phyloP scores from a whole-genome alignment of 345 rosid species.

The Euphorbia pulcherrima region DNA sequence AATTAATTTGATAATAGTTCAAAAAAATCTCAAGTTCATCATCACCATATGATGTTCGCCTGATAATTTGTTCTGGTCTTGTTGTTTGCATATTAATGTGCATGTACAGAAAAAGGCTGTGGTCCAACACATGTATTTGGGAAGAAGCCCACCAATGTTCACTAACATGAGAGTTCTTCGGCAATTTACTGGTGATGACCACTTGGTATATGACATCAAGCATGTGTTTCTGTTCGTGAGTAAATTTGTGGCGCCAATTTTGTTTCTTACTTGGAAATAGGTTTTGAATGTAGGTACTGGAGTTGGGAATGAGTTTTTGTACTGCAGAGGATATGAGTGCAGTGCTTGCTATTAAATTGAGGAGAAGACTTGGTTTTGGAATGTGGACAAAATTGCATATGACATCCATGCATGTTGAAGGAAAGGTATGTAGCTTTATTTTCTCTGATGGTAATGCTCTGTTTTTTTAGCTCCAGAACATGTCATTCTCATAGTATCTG shows the following conservation, averaged over 20 bases:
- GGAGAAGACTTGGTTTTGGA: conserved; percentile 89
- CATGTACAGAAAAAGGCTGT: conserved; percentile 62
- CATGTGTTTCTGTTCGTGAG: background rate
- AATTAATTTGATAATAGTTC: background rate
- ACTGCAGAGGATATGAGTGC: conserved; percentile 96
- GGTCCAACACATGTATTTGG: conserved; percentile 76
- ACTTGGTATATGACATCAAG: conserved; percentile 50
- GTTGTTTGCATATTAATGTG: conserved; percentile 12
- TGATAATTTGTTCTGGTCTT: conserved; percentile 3
- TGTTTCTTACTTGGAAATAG: background rate
- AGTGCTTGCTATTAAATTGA: conserved; percentile 75
- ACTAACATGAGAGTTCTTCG: conserved; percentile 75
- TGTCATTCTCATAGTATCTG: too few species aligned
- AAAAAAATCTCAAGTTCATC: background rate
- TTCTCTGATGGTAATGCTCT: too few species aligned
- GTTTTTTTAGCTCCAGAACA: too few species aligned
- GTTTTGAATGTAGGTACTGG: conserved; percentile 54
- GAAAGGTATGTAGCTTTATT: conserved; percentile 69
- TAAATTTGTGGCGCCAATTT: background rate
- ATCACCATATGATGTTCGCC: background rate
- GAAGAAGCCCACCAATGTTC: conserved; percentile 81
- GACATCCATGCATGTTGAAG: conserved; percentile 94
- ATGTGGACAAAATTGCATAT: conserved; percentile 87
- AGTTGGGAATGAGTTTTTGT: conserved; percentile 83
- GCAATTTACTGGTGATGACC: conserved; percentile 66